A percentile compares a stretch with the other conserved stretches of the same genome.
These are phyloP conservation scores for Xylaria venustula DNA, from an alignment of 495 filamentous ascomycete species.

Conservation along the genomic window DNA sequence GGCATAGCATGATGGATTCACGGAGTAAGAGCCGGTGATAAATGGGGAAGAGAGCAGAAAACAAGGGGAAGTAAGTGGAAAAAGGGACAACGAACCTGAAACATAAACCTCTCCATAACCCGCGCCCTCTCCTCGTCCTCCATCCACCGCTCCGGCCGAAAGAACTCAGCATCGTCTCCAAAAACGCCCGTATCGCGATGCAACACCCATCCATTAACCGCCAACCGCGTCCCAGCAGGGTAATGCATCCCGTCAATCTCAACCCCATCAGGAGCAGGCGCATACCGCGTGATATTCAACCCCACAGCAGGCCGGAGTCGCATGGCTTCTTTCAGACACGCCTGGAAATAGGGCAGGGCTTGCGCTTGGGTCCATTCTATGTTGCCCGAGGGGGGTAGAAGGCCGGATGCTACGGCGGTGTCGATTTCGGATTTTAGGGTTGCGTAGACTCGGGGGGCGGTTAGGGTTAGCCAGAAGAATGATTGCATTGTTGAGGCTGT, in stretches of 20 bases:
- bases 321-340: slow-evolving; percentile 66
- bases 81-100: slow-evolving; percentile 38
- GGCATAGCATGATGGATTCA: not conserved
- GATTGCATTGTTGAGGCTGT: slow-evolving; percentile 59
- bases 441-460: slow-evolving; percentile 40
- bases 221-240: slow-evolving; percentile 50
- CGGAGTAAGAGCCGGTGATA: not conserved
- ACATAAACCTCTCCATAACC: slow-evolving; percentile 51
- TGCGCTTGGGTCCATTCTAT: slow-evolving; percentile 46
- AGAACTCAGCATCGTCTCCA: slow-evolving; percentile 61
- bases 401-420: slow-evolving; percentile 33
- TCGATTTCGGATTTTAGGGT: slow-evolving; percentile 47
- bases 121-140: slow-evolving; percentile 45
- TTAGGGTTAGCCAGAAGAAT: slow-evolving; percentile 54
- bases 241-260: slow-evolving; percentile 53
- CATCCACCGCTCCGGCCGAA: slow-evolving; percentile 66
- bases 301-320: slow-evolving; percentile 63
- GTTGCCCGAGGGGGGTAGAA: slow-evolving; percentile 42
- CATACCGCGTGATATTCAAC: slow-evolving; percentile 52
- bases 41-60: too few species aligned
- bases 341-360: slow-evolving; percentile 58
- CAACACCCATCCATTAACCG: slow-evolving; percentile 55
- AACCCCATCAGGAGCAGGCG: slow-evolving; percentile 50
- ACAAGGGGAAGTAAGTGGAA: too few species aligned
- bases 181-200: slow-evolving; percentile 55